phyloP scores from a whole-genome alignment of 371 early-diverging fungal genomes.

The Apophysomyces variabilis region DNA sequence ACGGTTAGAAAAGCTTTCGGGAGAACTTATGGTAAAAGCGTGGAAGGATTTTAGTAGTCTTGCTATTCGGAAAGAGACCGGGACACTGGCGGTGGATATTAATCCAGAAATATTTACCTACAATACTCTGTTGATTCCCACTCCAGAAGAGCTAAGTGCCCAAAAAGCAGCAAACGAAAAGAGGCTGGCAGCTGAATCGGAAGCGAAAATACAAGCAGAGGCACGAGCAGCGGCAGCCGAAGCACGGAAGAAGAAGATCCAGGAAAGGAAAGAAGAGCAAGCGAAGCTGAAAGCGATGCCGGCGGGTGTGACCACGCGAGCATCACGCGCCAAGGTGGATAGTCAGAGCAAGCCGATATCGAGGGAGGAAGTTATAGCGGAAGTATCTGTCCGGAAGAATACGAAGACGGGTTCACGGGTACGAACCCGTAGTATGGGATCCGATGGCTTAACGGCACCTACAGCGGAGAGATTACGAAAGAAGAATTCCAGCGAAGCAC shows the following conservation, averaged over 20 bases:
- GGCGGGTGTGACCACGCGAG: not conserved
- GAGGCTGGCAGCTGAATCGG: slow-evolving; percentile 11
- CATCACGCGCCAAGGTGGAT: not conserved
- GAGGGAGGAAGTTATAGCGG: not conserved
- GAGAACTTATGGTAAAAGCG: slow-evolving; percentile 44
- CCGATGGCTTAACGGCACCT: slow-evolving; percentile 24
- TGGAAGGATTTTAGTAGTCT: slow-evolving; percentile 43
- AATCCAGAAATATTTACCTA: slow-evolving; percentile 62
- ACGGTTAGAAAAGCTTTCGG: slow-evolving; percentile 42
- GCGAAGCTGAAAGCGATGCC: not conserved
- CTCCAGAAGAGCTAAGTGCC: slow-evolving; percentile 29
- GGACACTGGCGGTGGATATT: slow-evolving; percentile 50
- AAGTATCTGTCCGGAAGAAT: not conserved
- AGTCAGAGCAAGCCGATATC: not conserved
- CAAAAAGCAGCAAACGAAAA: slow-evolving; percentile 12
- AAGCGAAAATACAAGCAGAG: slow-evolving; percentile 14
- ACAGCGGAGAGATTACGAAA: slow-evolving; percentile 22
- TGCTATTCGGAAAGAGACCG: slow-evolving; percentile 42
- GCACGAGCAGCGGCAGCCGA: slow-evolving; percentile 18
- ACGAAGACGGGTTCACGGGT: not conserved
- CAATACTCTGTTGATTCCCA: slow-evolving; percentile 33
- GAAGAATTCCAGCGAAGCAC: slow-evolving; percentile 23
- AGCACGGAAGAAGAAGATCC: slow-evolving; percentile 10
- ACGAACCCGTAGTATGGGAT: slow-evolving; percentile 30
- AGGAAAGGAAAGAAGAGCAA: slow-evolving; percentile 14